Percentiles rank a stretch among this genome's conserved stretches.
These are phyloP conservation scores for Carex cristatella DNA, from an alignment of 176 grass and related monocot genomes.

Conservation along the genomic window DNA sequence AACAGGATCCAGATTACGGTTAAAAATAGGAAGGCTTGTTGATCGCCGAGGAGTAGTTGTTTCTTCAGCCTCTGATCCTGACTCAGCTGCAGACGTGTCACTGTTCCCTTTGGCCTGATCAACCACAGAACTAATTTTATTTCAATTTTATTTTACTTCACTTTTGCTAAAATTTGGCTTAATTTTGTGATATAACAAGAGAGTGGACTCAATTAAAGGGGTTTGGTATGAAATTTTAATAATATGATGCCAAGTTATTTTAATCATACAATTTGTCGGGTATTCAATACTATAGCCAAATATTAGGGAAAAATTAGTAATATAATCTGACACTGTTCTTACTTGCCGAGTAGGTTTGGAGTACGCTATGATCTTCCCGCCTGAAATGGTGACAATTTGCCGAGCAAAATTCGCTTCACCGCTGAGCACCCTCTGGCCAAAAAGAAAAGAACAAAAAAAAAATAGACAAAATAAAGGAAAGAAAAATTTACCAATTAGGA, in stretches of 20 bases:
- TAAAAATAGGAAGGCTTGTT: conserved; percentile 10
- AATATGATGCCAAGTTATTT: not conserved
- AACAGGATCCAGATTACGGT: conserved; percentile 46
- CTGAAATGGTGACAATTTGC: conserved; percentile 58
- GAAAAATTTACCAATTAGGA: not conserved
- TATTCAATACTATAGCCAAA: not conserved
- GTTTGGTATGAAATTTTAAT: not conserved
- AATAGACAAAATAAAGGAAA: conserved; percentile 14
- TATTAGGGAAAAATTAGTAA: not conserved
- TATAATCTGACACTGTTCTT: conserved; percentile 18
- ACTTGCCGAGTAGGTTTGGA: conserved; percentile 40
- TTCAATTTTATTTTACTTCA: not conserved
- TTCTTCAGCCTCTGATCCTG: conserved; percentile 76
- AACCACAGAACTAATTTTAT: conserved; percentile 17
- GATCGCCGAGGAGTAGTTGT: conserved; percentile 32
- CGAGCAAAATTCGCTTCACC: conserved; percentile 77
- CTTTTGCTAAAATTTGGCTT: not conserved
- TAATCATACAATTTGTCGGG: not conserved
- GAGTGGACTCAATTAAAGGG: not conserved
- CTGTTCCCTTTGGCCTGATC: conserved; percentile 53
- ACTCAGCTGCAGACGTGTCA: conserved; percentile 63
- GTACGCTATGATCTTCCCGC: conserved; percentile 51
- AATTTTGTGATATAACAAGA: conserved; percentile 9
- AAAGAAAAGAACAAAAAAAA: conserved; percentile 17
- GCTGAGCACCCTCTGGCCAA: conserved; percentile 55